Evolutionary conservation across 495 filamentous ascomycete species (phyloP).

Genomic region (Pyrenula aspistea): DNA sequence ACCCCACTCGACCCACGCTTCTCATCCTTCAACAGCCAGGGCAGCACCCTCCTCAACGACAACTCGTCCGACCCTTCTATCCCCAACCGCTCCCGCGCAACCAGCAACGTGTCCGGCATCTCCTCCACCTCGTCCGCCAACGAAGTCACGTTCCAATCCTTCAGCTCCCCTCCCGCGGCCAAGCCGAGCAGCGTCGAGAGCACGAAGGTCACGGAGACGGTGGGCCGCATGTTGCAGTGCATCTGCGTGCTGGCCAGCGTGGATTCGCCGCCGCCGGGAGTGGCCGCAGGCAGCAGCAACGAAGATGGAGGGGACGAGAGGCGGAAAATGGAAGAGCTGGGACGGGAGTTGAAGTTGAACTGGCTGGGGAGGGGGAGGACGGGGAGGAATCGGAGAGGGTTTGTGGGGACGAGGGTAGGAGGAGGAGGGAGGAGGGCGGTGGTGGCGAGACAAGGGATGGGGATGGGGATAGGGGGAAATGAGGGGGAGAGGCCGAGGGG

Average conservation of each 20-base stretch:
- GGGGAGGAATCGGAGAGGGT: conserved; percentile 76
- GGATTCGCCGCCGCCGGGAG: conserved; percentile 23
- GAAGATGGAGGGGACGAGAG: conserved; percentile 3
- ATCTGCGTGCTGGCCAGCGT: conserved; percentile 78
- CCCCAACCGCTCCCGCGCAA: conserved; percentile 51
- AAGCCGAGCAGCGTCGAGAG: conserved; percentile 51
- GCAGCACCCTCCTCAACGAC: conserved; percentile 53
- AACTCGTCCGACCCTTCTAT: conserved; percentile 30
- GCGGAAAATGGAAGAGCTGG: conserved; percentile 7
- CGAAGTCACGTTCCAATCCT: conserved; percentile 36
- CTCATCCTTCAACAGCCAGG: conserved; percentile 64
- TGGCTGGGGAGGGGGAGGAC: conserved; percentile 88
- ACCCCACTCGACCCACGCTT: conserved; percentile 63
- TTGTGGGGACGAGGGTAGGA: conserved; percentile 57
- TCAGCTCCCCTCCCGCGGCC: conserved; percentile 38
- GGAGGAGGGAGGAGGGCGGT: not conserved
- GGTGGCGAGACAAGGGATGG: not conserved
- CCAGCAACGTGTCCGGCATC: conserved; percentile 65
- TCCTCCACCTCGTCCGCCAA: conserved; percentile 28
- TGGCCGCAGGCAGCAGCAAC: not conserved
- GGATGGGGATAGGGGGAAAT: not conserved
- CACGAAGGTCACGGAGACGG: conserved; percentile 77
- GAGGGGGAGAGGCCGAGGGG: not conserved
- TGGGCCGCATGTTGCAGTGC: conserved; percentile 93
- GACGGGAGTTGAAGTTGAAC: conserved; percentile 42